These are phyloP conservation scores for Colletotrichum melonis DNA, from an alignment of 2,329 filamentous ascomycete species.

Conservation along the genomic window DNA sequence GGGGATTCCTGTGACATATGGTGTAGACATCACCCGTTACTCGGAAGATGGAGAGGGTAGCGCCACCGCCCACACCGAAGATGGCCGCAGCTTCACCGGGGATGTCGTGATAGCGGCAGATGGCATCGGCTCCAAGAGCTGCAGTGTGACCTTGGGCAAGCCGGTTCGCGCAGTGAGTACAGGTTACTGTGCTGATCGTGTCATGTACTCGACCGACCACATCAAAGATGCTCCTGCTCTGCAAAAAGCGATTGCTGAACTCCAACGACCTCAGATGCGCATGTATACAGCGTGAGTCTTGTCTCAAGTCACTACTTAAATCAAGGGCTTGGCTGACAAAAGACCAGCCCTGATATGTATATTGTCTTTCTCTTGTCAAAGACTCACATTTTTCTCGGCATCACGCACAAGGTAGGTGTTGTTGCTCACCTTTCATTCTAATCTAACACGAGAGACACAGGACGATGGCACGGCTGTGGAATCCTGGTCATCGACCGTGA, in stretches of 20 bases:
- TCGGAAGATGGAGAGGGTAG: background rate
- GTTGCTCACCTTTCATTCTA: no score
- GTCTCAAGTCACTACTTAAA: no score
- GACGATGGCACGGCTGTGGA: background rate
- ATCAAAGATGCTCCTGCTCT: background rate
- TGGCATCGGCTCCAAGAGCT: background rate
- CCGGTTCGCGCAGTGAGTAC: background rate
- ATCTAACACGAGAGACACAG: background rate
- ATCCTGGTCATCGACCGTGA: background rate
- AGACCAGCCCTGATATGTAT: background rate
- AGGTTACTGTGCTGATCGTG: background rate
- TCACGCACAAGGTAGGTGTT: background rate
- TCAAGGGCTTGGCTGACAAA: background rate
- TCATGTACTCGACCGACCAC: background rate
- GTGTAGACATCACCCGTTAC: background rate
- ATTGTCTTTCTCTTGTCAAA: background rate
- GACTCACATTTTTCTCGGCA: background rate
- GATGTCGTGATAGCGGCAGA: background rate
- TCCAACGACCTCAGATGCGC: background rate
- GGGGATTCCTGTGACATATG: background rate
- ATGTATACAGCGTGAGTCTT: background rate
- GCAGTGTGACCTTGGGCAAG: background rate
- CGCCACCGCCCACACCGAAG: background rate
- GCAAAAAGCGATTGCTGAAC: background rate
- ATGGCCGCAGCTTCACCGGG: background rate